Conservation (phyloP, 768 basidiomycete genomes). For the Tylopilus cervinicoccineus region DNA sequence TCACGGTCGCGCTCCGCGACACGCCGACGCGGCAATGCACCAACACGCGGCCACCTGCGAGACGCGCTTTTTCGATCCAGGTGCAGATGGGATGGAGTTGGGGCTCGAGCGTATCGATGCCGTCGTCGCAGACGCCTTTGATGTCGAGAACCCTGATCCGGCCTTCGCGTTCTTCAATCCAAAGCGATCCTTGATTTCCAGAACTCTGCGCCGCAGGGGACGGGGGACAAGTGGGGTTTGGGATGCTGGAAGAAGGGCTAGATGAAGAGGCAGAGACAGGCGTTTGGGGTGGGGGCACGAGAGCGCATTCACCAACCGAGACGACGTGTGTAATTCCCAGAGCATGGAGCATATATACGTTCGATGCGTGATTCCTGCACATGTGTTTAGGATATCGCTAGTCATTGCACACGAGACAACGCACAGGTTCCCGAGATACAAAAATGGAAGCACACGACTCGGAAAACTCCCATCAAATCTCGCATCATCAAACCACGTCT, state of each 20-base stretch:
- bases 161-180: slow-evolving; percentile 85
- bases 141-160: slow-evolving; percentile 90
- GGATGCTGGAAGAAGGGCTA: neutral
- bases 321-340: slow-evolving; percentile 97
- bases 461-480: slow-evolving; percentile 96
- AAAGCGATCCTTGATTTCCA: slow-evolving; percentile 67
- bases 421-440: slow-evolving; percentile 93
- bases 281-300: slow-evolving; percentile 68
- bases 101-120: slow-evolving; percentile 90
- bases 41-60: slow-evolving; percentile 82
- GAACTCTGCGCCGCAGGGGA: slow-evolving; percentile 42
- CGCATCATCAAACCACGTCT: slow-evolving; percentile 92
- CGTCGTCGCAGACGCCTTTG: slow-evolving; percentile 92
- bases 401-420: slow-evolving; percentile 31
- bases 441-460: slow-evolving; percentile 84
- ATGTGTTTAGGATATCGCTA: neutral
- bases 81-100: slow-evolving; percentile 85
- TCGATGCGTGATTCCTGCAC: slow-evolving; percentile 85
- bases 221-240: slow-evolving; percentile 17
- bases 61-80: slow-evolving; percentile 87
- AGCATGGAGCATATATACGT: slow-evolving; percentile 94
- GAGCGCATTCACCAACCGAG: slow-evolving; percentile 92
- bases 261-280: neutral
- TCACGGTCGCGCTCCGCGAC: slow-evolving; percentile 88
- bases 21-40: slow-evolving; percentile 99